These are phyloP conservation scores for Earliella scabrosa DNA, from an alignment of 1,284 basidiomycete genomes.

Conservation along the genomic window DNA sequence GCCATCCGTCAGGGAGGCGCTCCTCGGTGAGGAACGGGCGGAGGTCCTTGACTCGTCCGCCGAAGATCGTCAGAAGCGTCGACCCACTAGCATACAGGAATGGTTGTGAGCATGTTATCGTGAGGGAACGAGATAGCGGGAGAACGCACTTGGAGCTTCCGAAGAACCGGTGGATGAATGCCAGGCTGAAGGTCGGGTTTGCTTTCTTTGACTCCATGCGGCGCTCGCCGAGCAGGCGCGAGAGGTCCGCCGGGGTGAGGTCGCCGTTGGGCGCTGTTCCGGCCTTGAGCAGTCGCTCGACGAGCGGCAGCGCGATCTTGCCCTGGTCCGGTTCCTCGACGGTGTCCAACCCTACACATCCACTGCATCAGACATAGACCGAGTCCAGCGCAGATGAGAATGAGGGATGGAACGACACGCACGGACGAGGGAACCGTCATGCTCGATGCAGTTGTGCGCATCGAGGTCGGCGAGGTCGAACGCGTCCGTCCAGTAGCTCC, in stretches of 20 bases:
- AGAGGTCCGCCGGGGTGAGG: constrained; percentile 61
- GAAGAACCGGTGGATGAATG: constrained; percentile 59
- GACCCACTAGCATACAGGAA: constrained; percentile 47
- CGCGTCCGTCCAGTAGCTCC: constrained; percentile 56
- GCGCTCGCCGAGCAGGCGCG: constrained; percentile 57
- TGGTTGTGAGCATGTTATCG: no score
- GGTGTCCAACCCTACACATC: constrained; percentile 7
- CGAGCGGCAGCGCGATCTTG: constrained; percentile 34
- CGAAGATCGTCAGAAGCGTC: constrained; percentile 65
- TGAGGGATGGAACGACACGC: no score
- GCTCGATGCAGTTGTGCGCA: constrained; percentile 78
- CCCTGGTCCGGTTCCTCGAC: constrained; percentile 17
- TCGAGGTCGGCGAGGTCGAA: constrained; percentile 69
- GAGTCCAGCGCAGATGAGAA: no score
- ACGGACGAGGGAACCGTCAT: constrained; percentile 76
- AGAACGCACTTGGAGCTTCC: constrained; percentile 69
- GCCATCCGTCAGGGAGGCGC: constrained; percentile 70
- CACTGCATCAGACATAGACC: no score
- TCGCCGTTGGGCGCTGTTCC: constrained; percentile 58
- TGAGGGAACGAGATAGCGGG: no score
- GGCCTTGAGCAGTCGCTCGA: constrained; percentile 61
- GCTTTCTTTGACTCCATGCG: constrained; percentile 54
- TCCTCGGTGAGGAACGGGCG: constrained; percentile 63
- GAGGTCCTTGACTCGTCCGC: constrained; percentile 62
- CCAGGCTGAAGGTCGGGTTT: constrained; percentile 60